A percentile compares a stretch with the other conserved stretches of the same genome.
phyloP scores from a whole-genome alignment of 495 filamentous ascomycete species.

The Choiromyces venosus region DNA sequence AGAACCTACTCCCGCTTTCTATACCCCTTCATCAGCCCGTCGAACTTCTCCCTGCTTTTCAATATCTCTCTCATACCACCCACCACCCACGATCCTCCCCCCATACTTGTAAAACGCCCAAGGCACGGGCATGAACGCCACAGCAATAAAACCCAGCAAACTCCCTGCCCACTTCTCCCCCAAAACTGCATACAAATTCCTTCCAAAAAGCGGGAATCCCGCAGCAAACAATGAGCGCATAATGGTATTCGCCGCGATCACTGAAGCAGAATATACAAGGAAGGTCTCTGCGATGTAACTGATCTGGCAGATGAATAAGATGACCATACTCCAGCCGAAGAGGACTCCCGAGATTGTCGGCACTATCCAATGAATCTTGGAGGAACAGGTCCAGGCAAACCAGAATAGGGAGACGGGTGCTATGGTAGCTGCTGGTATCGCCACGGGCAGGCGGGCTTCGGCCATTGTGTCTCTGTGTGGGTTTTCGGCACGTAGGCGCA shows the following conservation, averaged over 20 bases:
- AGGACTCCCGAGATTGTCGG: constrained; percentile 57
- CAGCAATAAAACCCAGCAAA: constrained; percentile 54
- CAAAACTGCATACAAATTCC: constrained; percentile 72
- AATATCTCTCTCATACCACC: no score
- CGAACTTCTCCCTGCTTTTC: no score
- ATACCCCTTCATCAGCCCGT: no score
- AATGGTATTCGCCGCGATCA: constrained; percentile 86
- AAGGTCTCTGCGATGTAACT: constrained; percentile 87
- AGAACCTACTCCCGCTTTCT: no score
- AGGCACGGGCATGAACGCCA: constrained; percentile 33
- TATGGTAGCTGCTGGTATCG: constrained; percentile 50
- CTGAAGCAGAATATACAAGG: constrained; percentile 61
- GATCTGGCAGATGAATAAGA: constrained; percentile 79
- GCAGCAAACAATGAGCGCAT: constrained; percentile 71
- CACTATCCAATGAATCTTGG: constrained; percentile 52
- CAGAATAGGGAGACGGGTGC: constrained; percentile 55
- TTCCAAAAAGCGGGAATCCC: constrained; percentile 74
- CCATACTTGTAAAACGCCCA: constrained; percentile 34
- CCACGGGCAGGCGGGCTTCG: constrained; percentile 40
- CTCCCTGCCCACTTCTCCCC: constrained; percentile 73
- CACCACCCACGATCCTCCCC: constrained; percentile 18
- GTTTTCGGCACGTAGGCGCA: constrained; percentile 16
- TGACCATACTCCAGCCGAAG: constrained; percentile 57
- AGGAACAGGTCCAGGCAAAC: constrained; percentile 57
- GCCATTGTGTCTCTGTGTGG: constrained; percentile 28